These are phyloP conservation scores for Xylaria scruposa DNA, from an alignment of 495 filamentous ascomycete genomes.

Conservation along the genomic window DNA sequence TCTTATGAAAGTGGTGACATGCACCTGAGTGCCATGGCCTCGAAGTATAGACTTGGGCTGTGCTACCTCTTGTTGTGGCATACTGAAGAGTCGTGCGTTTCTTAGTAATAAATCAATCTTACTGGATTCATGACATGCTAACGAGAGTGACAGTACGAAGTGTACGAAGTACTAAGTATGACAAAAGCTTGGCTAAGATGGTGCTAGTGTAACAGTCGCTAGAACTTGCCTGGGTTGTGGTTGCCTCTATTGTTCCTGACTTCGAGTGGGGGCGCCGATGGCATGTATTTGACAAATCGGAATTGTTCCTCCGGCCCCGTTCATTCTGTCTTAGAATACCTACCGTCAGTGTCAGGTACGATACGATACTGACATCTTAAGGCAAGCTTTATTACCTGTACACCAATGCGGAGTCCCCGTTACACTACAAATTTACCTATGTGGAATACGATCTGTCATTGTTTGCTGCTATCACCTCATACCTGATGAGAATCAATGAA, in stretches of 20 bases:
- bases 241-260: neutral
- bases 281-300: constrained; percentile 15
- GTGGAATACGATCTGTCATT: neutral
- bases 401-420: neutral
- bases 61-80: constrained; percentile 53
- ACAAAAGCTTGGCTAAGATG: no score
- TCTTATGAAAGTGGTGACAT: constrained; percentile 75
- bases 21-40: constrained; percentile 83
- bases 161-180: no score
- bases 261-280: neutral
- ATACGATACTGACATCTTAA: no score
- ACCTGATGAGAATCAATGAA: neutral
- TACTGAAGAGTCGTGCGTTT: constrained; percentile 15
- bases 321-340: no score
- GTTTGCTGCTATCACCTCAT: neutral
- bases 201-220: neutral
- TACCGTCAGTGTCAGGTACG: no score
- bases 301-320: neutral
- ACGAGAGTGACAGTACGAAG: neutral
- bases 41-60: constrained; percentile 87
- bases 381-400: neutral
- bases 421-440: neutral
- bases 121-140: no score
- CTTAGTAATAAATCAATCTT: neutral
- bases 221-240: constrained; percentile 8